Evolutionary conservation across 2,329 filamentous ascomycete genomes (phyloP).

Genomic region (Amesomyces nigricolor): DNA sequence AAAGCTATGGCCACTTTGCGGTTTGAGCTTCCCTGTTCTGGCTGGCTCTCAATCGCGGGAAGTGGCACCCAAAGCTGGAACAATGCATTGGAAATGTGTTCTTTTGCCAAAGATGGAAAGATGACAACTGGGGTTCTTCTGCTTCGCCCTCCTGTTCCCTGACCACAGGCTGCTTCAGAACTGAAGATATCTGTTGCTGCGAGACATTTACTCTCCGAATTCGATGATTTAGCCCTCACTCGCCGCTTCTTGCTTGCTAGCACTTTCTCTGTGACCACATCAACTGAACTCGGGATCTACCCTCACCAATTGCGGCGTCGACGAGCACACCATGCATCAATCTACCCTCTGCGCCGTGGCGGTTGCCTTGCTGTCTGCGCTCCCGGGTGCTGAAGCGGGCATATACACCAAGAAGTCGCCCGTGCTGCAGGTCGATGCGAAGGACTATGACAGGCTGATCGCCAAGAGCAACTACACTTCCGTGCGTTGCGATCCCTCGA

Average conservation of each 20-base stretch:
- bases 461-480: constrained; percentile 86
- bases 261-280: not conserved
- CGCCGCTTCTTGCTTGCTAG: not conserved
- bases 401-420: constrained; percentile 83
- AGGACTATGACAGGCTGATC: constrained; percentile 77
- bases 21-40: constrained; percentile 21
- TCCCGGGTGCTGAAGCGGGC: constrained; percentile 61
- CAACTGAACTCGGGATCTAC: not conserved
- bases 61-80: constrained; percentile 17
- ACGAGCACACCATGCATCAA: constrained; percentile 45
- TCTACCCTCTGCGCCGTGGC: constrained; percentile 50
- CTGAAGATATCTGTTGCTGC: constrained; percentile 1
- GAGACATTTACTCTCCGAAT: not conserved
- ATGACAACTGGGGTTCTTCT: constrained; percentile 25
- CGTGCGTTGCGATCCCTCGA: constrained; percentile 46
- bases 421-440: constrained; percentile 74
- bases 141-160: not conserved
- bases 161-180: not conserved
- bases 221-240: constrained; percentile 8
- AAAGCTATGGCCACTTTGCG: constrained; percentile 26
- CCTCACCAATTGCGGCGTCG: too few relatives aligned
- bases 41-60: constrained; percentile 17
- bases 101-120: too few relatives aligned
- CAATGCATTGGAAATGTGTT: not conserved
- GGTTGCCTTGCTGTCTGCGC: constrained; percentile 58